Conservation (phyloP, 768 basidiomycete genomes). For the Kwoniella heveanensis region DNA sequence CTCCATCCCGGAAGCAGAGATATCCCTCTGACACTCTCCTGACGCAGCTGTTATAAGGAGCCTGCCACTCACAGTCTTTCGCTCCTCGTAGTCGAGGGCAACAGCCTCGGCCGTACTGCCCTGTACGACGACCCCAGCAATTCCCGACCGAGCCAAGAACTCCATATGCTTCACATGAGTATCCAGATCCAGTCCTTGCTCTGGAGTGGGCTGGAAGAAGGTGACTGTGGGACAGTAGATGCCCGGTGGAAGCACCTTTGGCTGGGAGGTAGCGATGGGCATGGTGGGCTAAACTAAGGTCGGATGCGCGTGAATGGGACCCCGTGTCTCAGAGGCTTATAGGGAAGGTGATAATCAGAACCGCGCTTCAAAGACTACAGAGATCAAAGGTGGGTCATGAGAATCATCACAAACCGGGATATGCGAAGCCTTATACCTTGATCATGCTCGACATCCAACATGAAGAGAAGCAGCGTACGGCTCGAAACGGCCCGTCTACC, state of each 20-base stretch:
- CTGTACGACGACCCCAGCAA: conserved; percentile 50
- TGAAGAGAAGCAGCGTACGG: neutral
- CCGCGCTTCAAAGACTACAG: no score
- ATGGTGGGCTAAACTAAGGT: no score
- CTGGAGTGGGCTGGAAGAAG: conserved; percentile 52
- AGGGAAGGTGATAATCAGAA: no score
- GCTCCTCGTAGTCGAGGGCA: conserved; percentile 49
- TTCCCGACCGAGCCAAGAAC: conserved; percentile 49
- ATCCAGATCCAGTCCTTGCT: conserved; percentile 54
- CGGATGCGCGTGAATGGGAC: no score
- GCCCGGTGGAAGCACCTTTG: conserved; percentile 32
- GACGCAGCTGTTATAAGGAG: no score
- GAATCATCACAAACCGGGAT: no score
- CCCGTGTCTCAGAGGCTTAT: no score
- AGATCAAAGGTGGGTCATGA: no score
- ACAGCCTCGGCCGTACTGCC: conserved; percentile 54
- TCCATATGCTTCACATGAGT: conserved; percentile 55
- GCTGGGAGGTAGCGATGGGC: conserved; percentile 7
- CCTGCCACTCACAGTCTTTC: conserved; percentile 44
- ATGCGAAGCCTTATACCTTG: no score
- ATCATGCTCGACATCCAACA: no score
- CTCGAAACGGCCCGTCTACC: neutral
- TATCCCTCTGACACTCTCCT: no score
- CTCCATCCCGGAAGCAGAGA: no score
- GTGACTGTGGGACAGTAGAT: conserved; percentile 52